Base-by-base conservation (phyloP, 345 rosid genomes). In the Eucalyptus fibrosa region DNA sequence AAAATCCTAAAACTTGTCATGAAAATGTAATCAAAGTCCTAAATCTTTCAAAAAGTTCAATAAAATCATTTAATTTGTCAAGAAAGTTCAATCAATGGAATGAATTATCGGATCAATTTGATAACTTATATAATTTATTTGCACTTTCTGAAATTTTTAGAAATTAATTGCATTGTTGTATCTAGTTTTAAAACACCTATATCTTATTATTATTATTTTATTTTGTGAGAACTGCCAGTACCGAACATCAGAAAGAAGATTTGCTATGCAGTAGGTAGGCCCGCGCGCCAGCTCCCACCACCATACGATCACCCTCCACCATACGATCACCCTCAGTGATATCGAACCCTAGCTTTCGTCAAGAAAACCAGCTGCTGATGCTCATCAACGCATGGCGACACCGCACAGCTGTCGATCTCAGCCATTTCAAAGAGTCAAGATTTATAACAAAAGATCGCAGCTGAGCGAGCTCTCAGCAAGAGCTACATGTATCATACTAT, bases 11-110 rank as follows among this genome's bases (percentile, higher is more conserved):
- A 53, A 53, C 0, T 53, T 19, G 1, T 8, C 0, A 53, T 53
- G 2, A 53, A 53, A 53, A 1, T 51, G 0, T 9, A 18, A 53
- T 7, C 0, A 19, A 1, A 53, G 2, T 53, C 2, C 1, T 53
- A 53, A 53, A 53, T 2, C 1, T 53, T 19, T 53, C 1, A 8
- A 8, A 19, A 8, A 53, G 0, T 53, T 3, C 2, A 21, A 53
- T 8, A 0, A 1, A 0, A 21, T 8, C 1, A 0, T 53, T 21
- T 0, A 21, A 53, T 3, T 53, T 53, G 2, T 21, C 1, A 8
- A 1, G 10, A 53, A 8, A 53, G 26, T 53, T 0, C 59, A 21
- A 53, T 53, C 2, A 53, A 53, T 53, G 0, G 11, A 53, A 53
- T 1, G 5, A 53, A 21, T 53, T 21, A 53, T 53, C 1, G 26